A percentile compares a stretch with the other conserved stretches of the same genome.
phyloP scores from a whole-genome alignment of 306 rosid species.

The Prunus mira region DNA sequence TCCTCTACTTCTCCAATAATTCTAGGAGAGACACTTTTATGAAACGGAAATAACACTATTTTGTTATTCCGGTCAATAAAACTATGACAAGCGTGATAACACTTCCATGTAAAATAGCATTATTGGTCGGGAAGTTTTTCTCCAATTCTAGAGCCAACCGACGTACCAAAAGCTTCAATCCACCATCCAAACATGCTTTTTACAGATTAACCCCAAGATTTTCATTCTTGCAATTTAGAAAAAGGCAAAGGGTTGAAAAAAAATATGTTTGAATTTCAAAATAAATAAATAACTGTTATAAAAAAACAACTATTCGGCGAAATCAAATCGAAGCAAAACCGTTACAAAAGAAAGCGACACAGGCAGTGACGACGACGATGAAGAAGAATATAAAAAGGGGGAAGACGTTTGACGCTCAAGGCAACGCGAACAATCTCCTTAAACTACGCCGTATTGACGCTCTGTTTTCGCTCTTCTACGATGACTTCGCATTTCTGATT shows the following conservation, averaged over 20 bases:
- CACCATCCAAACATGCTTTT: no score
- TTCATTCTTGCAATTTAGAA: no score
- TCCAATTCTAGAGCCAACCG: no score
- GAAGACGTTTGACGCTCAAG: conserved; percentile 6
- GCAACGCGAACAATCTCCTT: conserved; percentile 12
- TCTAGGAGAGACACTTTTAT: background rate
- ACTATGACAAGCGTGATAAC: fast-evolving
- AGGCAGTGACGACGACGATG: background rate
- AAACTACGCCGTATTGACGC: conserved; percentile 15
- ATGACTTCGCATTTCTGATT: conserved; percentile 3
- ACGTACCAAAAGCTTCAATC: no score
- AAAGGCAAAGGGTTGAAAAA: background rate
- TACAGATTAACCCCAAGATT: no score
- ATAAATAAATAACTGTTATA: background rate
- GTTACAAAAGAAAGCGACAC: conserved; percentile 26
- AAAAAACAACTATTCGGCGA: background rate
- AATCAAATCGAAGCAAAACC: conserved; percentile 12
- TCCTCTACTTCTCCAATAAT: background rate
- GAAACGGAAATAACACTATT: no score
- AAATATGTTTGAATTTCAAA: background rate
- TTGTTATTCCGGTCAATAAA: fast-evolving
- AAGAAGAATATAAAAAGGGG: conserved; percentile 6
- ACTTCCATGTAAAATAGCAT: fast-evolving
- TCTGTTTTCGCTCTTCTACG: background rate
- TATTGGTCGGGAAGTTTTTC: no score